phyloP scores from a whole-genome alignment of 768 basidiomycete genomes.

The Termitomyces eurrhizus region DNA sequence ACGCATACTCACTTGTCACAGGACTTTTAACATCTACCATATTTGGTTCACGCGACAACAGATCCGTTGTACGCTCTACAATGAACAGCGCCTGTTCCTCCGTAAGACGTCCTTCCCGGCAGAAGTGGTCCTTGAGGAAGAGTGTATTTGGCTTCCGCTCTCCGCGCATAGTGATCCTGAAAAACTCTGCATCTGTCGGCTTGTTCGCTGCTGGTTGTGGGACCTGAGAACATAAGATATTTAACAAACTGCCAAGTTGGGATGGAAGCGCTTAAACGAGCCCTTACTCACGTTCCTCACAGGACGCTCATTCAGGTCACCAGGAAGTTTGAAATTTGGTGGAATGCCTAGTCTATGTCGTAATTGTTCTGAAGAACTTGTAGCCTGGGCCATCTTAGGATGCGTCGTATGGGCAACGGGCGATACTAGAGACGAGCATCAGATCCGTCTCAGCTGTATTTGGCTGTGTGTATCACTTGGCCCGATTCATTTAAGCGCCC shows the following conservation, averaged over 20 bases:
- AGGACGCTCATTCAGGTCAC: conserved; percentile 15
- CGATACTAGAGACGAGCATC: conserved; percentile 15
- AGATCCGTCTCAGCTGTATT: conserved; percentile 17
- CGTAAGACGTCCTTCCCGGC: conserved; percentile 77
- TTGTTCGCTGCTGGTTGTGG: conserved; percentile 57
- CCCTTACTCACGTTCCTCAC: conserved; percentile 16
- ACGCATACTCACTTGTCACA: conserved; percentile 71
- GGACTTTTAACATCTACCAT: conserved; percentile 84
- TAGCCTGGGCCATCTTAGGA: conserved; percentile 9
- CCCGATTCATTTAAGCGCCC: conserved; percentile 6
- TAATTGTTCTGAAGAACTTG: conserved; percentile 1
- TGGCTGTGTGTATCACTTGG: conserved; percentile 16
- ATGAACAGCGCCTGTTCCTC: conserved; percentile 87
- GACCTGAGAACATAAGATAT: conserved; percentile 43
- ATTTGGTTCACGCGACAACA: conserved; percentile 78
- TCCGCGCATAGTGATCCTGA: conserved; percentile 44
- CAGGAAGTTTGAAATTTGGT: conserved; percentile 9
- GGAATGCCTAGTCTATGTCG: conserved; percentile 16
- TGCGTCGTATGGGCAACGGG: conserved; percentile 5
- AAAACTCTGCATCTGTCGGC: conserved; percentile 77
- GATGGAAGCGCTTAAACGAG: conserved; percentile 6
- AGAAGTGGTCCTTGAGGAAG: conserved; percentile 87
- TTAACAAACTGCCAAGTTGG: background rate
- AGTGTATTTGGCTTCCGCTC: conserved; percentile 66
- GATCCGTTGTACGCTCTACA: conserved; percentile 57